These are phyloP conservation scores for Stevia rebaudiana DNA, from an alignment of 140 eudicot species.

Conservation along the genomic window DNA sequence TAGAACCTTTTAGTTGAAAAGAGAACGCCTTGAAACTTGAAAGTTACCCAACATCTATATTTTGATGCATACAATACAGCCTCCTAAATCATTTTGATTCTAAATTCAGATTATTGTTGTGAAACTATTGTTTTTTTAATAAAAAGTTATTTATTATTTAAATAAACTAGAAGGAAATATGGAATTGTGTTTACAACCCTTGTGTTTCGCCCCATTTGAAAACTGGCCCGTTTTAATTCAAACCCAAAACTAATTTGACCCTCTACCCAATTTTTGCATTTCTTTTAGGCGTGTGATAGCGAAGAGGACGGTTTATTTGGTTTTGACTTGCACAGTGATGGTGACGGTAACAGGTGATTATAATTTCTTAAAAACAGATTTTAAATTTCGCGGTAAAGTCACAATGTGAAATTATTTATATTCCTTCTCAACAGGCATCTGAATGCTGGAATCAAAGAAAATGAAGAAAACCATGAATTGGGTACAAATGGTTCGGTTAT, in stretches of 20 bases:
- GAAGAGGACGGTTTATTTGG: constrained; percentile 82
- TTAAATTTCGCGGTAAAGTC: too few relatives aligned
- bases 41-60: too few relatives aligned
- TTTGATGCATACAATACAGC: too few relatives aligned
- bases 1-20: too few relatives aligned
- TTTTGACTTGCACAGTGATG: constrained; percentile 92
- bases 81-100: not conserved
- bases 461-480: constrained; percentile 30
- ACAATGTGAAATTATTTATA: not conserved
- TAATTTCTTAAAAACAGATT: not conserved
- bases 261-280: not conserved
- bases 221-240: not conserved
- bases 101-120: not conserved
- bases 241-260: not conserved
- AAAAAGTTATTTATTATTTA: too few relatives aligned
- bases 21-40: too few relatives aligned
- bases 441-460: constrained; percentile 46
- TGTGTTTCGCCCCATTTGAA: too few relatives aligned
- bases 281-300: constrained; percentile 60
- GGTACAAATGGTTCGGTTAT: constrained; percentile 59
- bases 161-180: too few relatives aligned
- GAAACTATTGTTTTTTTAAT: not conserved
- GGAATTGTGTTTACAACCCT: too few relatives aligned
- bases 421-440: constrained; percentile 53
- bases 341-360: constrained; percentile 64